phyloP scores from a whole-genome alignment of 148 eudicot species.

The Gaultheria prostrata region DNA sequence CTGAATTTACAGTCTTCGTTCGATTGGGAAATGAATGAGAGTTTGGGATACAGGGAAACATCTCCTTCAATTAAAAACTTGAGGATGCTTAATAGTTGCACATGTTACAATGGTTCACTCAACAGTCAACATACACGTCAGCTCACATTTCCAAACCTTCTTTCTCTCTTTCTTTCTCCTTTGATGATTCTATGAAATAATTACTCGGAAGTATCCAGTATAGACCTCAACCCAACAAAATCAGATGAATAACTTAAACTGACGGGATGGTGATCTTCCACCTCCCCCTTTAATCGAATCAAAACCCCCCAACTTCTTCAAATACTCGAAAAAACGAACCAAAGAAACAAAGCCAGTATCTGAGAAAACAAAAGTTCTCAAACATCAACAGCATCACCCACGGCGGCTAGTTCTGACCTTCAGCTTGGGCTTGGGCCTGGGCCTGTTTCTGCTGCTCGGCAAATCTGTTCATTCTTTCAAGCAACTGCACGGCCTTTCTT shows the following conservation, averaged over 20 bases:
- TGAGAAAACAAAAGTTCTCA: slow-evolving; percentile 19
- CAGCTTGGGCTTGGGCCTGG: slow-evolving; percentile 37
- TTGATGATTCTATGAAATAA: slow-evolving; percentile 15
- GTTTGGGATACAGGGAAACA: slow-evolving; percentile 22
- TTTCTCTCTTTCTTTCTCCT: slow-evolving; percentile 14
- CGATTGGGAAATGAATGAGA: background rate
- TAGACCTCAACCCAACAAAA: slow-evolving; percentile 20
- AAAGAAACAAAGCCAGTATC: slow-evolving; percentile 15
- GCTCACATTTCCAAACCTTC: slow-evolving; percentile 14
- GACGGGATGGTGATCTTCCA: slow-evolving; percentile 65
- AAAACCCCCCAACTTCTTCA: slow-evolving; percentile 14
- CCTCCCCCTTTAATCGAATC: slow-evolving; percentile 40
- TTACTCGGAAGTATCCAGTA: slow-evolving; percentile 18
- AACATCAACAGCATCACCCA: slow-evolving; percentile 29
- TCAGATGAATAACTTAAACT: slow-evolving; percentile 27
- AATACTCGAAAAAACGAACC: slow-evolving; percentile 16
- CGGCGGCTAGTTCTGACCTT: slow-evolving; percentile 16
- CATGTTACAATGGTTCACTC: slow-evolving; percentile 23
- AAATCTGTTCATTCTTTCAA: slow-evolving; percentile 67
- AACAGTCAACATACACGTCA: slow-evolving; percentile 14
- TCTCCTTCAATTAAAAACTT: slow-evolving; percentile 31
- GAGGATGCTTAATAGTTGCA: slow-evolving; percentile 39
- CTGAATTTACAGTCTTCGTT: background rate
- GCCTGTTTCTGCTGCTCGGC: slow-evolving; percentile 64
- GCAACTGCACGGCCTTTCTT: slow-evolving; percentile 74